Conservation (phyloP, 352 stramenopile genomes). For the Albugo laibachii region DNA sequence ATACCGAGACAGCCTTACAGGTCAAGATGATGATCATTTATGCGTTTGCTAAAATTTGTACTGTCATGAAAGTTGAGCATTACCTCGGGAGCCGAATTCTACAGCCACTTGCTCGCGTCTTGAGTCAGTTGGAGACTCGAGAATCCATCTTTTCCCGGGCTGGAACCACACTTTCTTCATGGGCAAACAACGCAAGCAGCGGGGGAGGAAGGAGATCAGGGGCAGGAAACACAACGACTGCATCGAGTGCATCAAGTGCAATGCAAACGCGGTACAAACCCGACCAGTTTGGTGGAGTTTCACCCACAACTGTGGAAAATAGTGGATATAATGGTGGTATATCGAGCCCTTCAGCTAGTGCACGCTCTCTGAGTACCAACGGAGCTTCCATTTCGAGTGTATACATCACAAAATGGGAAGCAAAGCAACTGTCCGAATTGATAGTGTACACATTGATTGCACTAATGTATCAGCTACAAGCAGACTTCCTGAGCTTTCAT, state of each 20-base stretch:
- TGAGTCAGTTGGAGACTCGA: slow-evolving; percentile 53
- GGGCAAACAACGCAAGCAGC: not conserved
- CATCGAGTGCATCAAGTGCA: no score
- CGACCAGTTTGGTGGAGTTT: not conserved
- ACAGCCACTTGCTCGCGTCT: slow-evolving; percentile 40
- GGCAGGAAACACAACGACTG: no score
- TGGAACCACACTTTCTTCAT: not conserved
- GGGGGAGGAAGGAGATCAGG: no score
- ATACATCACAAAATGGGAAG: slow-evolving; percentile 31
- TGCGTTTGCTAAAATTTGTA: slow-evolving; percentile 35
- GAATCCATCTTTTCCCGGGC: slow-evolving; percentile 37
- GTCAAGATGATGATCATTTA: slow-evolving; percentile 62
- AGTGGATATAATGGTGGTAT: slow-evolving; percentile 5
- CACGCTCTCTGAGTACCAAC: not conserved
- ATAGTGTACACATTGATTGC: slow-evolving; percentile 54
- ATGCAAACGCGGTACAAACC: no score
- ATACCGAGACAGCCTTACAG: slow-evolving; percentile 61
- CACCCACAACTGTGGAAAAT: not conserved
- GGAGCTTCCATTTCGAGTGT: not conserved
- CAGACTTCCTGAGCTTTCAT: slow-evolving; percentile 50
- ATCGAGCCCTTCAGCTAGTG: not conserved
- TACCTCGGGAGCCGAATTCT: slow-evolving; percentile 54
- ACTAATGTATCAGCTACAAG: slow-evolving; percentile 56
- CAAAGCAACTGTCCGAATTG: slow-evolving; percentile 40
- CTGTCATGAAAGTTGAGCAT: slow-evolving; percentile 57